phyloP scores from a whole-genome alignment of 768 basidiomycete species.

The Cyclocybe cylindracea region DNA sequence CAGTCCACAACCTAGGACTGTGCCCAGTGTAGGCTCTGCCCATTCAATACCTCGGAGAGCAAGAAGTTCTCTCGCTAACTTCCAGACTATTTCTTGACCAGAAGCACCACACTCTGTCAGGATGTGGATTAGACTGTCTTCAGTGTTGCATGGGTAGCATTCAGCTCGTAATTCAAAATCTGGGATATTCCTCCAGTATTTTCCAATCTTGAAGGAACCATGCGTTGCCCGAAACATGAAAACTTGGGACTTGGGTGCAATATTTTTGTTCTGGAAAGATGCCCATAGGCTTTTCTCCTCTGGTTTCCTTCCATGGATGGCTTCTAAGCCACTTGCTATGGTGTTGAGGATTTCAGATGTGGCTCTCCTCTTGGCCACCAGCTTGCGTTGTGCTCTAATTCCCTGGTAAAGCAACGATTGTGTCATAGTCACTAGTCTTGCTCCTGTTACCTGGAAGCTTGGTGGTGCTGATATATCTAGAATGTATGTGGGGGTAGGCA shows the following conservation, averaged over 20 bases:
- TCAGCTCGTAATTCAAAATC: constrained; percentile 1
- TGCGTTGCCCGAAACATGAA: constrained; percentile 25
- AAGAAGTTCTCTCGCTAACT: constrained; percentile 18
- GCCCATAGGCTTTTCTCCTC: too few species aligned
- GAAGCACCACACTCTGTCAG: constrained; percentile 22
- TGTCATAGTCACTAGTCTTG: too few species aligned
- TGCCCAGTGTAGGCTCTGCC: constrained; percentile 10
- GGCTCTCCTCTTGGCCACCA: too few species aligned
- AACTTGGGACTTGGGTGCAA: background rate
- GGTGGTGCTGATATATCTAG: too few species aligned
- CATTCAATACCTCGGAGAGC: background rate
- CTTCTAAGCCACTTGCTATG: too few species aligned
- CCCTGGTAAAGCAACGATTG: too few species aligned
- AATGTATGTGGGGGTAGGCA: too few species aligned
- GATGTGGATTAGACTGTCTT: constrained; percentile 29
- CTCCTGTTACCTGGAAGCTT: too few species aligned
- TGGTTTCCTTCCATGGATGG: too few species aligned
- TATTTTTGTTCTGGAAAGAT: too few species aligned
- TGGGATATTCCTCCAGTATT: constrained; percentile 21
- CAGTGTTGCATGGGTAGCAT: constrained; percentile 14
- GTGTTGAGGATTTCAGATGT: too few species aligned
- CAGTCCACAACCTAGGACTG: constrained; percentile 18
- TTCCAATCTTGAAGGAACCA: constrained; percentile 19
- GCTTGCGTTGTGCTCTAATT: too few species aligned
- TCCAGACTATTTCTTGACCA: constrained; percentile 24